Percentiles rank a stretch among this genome's conserved stretches.
phyloP scores from a whole-genome alignment of 129 eudicot genomes.

The Calendula officinalis region DNA sequence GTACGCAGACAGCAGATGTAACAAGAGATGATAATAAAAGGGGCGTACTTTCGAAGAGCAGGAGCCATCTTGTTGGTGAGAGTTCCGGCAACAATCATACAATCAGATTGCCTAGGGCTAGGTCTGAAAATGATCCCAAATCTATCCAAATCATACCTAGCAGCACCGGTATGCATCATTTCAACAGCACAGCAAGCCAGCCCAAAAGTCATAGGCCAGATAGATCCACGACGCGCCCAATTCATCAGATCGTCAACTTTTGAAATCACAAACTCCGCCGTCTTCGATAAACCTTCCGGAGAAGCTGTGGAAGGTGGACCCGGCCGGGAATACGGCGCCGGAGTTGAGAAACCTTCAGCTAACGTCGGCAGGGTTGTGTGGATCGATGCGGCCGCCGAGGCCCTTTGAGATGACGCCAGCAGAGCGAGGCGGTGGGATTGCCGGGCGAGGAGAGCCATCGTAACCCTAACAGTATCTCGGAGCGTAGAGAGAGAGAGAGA shows the following conservation, averaged over 20 bases:
- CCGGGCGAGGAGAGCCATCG: slow-evolving; percentile 56
- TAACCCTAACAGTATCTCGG: background rate
- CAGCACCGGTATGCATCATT: slow-evolving; percentile 99
- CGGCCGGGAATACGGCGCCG: slow-evolving; percentile 53
- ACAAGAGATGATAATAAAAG: slow-evolving; percentile 8
- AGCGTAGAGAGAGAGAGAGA: background rate
- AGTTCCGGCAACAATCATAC: slow-evolving; percentile 98
- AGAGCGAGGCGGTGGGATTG: slow-evolving; percentile 52
- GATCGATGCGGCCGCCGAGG: slow-evolving; percentile 53
- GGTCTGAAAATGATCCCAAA: slow-evolving; percentile 95
- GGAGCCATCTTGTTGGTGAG: slow-evolving; percentile 99
- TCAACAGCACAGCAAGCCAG: slow-evolving; percentile 97
- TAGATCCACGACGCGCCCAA: slow-evolving; percentile 93
- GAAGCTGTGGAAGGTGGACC: slow-evolving; percentile 58
- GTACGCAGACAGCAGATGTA: background rate
- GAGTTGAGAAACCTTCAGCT: slow-evolving; percentile 43
- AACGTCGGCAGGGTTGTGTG: slow-evolving; percentile 64
- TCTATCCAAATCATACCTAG: slow-evolving; percentile 90
- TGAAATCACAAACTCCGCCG: slow-evolving; percentile 89
- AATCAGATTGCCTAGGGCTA: slow-evolving; percentile 94
- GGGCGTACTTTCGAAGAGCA: slow-evolving; percentile 88
- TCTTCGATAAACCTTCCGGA: slow-evolving; percentile 55
- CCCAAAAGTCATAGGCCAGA: slow-evolving; percentile 99
- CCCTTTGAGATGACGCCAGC: slow-evolving; percentile 43
- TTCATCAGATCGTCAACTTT: slow-evolving; percentile 96